Evolutionary conservation across 768 basidiomycete species (phyloP), one percentile per base, ranked within the genome.

Genomic region (Hygrocybe coccinea): DNA sequence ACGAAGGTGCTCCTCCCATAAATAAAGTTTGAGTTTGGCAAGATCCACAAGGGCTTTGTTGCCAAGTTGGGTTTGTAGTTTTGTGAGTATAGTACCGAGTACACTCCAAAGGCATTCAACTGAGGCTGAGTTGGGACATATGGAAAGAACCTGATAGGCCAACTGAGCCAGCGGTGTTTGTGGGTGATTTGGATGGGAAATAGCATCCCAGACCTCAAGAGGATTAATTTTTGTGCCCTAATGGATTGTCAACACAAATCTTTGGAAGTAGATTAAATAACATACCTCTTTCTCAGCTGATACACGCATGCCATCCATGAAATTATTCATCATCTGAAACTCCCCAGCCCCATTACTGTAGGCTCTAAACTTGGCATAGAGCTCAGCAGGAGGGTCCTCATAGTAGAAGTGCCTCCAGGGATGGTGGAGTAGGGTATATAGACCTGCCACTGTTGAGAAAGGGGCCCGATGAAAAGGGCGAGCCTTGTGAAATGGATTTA

Each of bases 71-170:
- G 56, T 57, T 5, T 53, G 56, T n/a, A 63, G 55, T 47, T 65
- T 65, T 0, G 56, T 64, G 12, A 64, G 59, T 29, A 59, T 66
- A 37, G 52, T 56, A 14, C 65, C 62, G 14, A 65, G 58, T 19
- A 50, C 33, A 45, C 64, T 66, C 54, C 65, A 66, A 9, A 65
- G 58, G 2, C 55, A 43, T 57, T 63, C 62, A 34, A 59, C 59
- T 7, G 61, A 67, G 25, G 60, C 64, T 6, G 66, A 67, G 49
- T 68, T 68, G 12, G 58, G 56, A 51, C 52, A 56, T 14, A 68
- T 60, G 15, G 59, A 60, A 15, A 64, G 55, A 21, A 68, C 35
- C 24, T 37, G 60, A 5, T 24, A 15, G n/a, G 66, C 66, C 51
- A 68, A 59, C 15, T 33, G 17, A 19, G 54, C 33, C 11, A 66